phyloP scores from a whole-genome alignment of 495 filamentous ascomycete genomes.

The Pyrenula massariospora region DNA sequence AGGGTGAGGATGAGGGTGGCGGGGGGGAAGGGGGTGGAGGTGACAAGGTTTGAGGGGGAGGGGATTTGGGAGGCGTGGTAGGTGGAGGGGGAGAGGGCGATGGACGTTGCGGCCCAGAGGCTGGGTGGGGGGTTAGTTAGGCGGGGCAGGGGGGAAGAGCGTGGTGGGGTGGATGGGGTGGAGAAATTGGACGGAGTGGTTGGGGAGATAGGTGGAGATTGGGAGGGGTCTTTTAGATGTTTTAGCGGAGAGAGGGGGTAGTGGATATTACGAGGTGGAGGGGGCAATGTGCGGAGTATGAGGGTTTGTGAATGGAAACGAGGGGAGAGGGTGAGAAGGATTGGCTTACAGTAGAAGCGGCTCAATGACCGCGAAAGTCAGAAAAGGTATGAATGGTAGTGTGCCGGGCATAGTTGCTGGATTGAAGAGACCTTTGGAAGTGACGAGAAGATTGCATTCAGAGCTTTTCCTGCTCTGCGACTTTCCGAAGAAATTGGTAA shows the following conservation, averaged over 20 bases:
- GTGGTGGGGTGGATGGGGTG: background rate
- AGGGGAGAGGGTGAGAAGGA: background rate
- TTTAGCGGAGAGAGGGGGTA: slow-evolving; percentile 1
- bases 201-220: slow-evolving; percentile 4
- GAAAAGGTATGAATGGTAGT: slow-evolving; percentile 28
- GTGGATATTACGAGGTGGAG: slow-evolving; percentile 6
- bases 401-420: slow-evolving; percentile 20
- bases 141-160: background rate
- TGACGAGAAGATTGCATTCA: too few species aligned
- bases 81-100: slow-evolving; percentile 40
- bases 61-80: slow-evolving; percentile 52
- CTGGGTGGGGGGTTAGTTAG: slow-evolving; percentile 15
- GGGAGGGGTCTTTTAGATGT: too few species aligned
- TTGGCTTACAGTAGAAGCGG: slow-evolving; percentile 51
- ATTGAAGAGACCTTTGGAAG: background rate
- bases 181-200: slow-evolving; percentile 1
- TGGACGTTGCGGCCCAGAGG: slow-evolving; percentile 40
- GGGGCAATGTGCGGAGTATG: slow-evolving; percentile 8
- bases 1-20: slow-evolving; percentile 39
- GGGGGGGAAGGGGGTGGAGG: slow-evolving; percentile 20
- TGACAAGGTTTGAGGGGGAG: too few species aligned
- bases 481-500: too few species aligned
- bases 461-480: too few species aligned
- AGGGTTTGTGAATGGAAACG: slow-evolving; percentile 4
- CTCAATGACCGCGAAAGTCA: slow-evolving; percentile 45